Base-by-base conservation (phyloP, 352 stramenopile species). In the Elongisporangium undulatum region DNA sequence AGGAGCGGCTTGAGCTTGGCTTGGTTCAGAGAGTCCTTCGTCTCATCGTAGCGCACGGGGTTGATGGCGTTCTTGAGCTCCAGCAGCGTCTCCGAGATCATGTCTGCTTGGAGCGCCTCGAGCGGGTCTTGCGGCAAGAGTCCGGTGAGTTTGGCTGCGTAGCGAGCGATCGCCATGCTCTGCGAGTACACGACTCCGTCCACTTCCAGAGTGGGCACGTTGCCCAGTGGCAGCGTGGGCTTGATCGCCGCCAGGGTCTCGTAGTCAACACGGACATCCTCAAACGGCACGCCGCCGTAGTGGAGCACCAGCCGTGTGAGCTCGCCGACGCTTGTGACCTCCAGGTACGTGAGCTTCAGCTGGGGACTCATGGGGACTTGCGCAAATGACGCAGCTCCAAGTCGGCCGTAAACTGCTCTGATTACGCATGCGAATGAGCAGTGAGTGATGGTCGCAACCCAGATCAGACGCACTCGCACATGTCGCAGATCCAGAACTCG, bases 141-240 rank as follows among this genome's bases (percentile, higher is more conserved):
- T 0, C 67, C 64, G 4, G 53, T 39, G 2, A 83, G 15, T 61
- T 75, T 77, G 51, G 68, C 74, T 1, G 71, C 75, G 60, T 82
- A 89, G 24, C 72, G 66, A 0, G 53, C 16, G 23, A 87, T 79
- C 15, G 79, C 74, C 58, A 86, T 82, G 49, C 71, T 87, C n/a
- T n/a, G n/a, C n/a, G n/a, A n/a, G n/a, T n/a, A n/a, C n/a, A n/a
- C n/a, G n/a, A n/a, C n/a, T n/a, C 58, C 71, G 51, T 82, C 64
- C 1, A 84, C 29, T 51, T 77, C 64, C 8, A 86, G 59, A 10
- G 69, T 38, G 0, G 74, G 75, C 19, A 84, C 8, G 39, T 82
- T 64, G 17, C 71, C 75, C 12, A 86, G 63, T 8, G 78, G 74
- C 13, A 79, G 53, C 50, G 45, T 69, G 17, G 66, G 50, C 61